Evolutionary conservation across 2,329 filamentous ascomycete species (phyloP), one percentile per base, ranked within the genome.

Genomic region (Beauveria brongniartii): DNA sequence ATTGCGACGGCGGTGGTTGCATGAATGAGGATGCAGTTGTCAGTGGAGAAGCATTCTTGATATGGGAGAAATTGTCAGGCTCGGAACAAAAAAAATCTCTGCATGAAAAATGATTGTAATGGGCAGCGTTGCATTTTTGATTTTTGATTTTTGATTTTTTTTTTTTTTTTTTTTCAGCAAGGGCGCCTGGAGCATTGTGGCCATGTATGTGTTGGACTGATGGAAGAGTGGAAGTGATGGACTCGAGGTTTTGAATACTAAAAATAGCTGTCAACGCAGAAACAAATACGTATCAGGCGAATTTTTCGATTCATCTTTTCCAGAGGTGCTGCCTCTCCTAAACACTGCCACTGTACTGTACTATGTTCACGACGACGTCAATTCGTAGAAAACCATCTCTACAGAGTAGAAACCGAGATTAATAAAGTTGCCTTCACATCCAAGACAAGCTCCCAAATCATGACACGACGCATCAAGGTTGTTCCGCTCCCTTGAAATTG

Each of bases 401-500:
- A 16, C 34, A 1, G 34, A 37, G 34, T 6, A 16, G 34, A 37
- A 6, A 37, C 14, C 16, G 5, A 14, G 14, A 37, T 37, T 5
- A 16, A 37, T 16, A 16, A 34, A 34, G 30, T 34, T 34, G 12
- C 30, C 12, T 12, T 34, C 3, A 12, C 30, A 34, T 34, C 30
- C 34, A 37, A 14, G 1, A 34, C 30, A 34, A 53, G 57, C 26
- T 20, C 30, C 52, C 22, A 24, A 34, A 41, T 55, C 46, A 24
- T 26, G 51, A 55, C 22, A 34, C 14, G 4, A 3, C 59, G 59
- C 44, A 61, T 55, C 59, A 61, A 61, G 22, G 51, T 61, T 61
- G 44, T 55, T 61, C 59, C 59, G 59, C 18, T 18, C 43, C 43
- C 5, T 55, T n/a, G 8, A 40, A 61, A 40, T 61, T 40, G 48